phyloP scores from a whole-genome alignment of 176 grass and related monocot genomes.

The Bonia amplexicaulis region DNA sequence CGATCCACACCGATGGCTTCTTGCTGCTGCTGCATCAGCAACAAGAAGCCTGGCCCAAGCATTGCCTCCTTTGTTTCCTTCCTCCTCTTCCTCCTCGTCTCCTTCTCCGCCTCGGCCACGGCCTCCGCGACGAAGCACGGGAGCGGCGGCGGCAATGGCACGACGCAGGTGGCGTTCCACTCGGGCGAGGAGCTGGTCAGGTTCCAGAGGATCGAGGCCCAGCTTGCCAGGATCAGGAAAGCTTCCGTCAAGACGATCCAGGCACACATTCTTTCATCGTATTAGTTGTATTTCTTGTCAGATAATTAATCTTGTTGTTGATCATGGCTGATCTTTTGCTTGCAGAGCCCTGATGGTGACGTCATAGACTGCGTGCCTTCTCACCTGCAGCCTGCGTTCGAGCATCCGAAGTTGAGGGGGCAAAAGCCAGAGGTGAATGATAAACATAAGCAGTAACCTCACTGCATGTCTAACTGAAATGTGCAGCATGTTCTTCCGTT shows the following conservation, averaged over 20 bases:
- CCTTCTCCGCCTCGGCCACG: not conserved
- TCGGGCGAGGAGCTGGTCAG: slow-evolving; percentile 4
- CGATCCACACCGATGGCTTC: slow-evolving; percentile 22
- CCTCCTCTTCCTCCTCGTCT: not conserved
- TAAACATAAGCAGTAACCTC: not conserved
- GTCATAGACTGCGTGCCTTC: slow-evolving; percentile 76
- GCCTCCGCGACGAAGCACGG: not conserved
- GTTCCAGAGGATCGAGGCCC: slow-evolving; percentile 32
- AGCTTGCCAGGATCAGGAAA: slow-evolving; percentile 45
- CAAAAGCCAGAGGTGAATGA: slow-evolving; percentile 68
- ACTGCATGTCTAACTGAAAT: not conserved
- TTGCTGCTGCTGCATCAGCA: not conserved
- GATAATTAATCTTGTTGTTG: not conserved
- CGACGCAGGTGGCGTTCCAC: not conserved
- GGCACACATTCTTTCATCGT: not conserved
- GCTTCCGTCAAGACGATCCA: slow-evolving; percentile 61
- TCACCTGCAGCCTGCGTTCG: slow-evolving; percentile 81
- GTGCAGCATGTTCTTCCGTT: not conserved
- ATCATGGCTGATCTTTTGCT: not conserved
- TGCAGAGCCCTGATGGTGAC: slow-evolving; percentile 74
- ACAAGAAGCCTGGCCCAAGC: not conserved
- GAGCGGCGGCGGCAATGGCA: slow-evolving; percentile 17
- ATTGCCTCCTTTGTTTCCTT: slow-evolving; percentile 33
- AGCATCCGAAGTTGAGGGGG: slow-evolving; percentile 55
- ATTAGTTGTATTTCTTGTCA: not conserved